Evolutionary conservation across 306 rosid species (phyloP), one percentile per base, ranked within the genome.

Genomic region (Fragaria nilgerrensis): DNA sequence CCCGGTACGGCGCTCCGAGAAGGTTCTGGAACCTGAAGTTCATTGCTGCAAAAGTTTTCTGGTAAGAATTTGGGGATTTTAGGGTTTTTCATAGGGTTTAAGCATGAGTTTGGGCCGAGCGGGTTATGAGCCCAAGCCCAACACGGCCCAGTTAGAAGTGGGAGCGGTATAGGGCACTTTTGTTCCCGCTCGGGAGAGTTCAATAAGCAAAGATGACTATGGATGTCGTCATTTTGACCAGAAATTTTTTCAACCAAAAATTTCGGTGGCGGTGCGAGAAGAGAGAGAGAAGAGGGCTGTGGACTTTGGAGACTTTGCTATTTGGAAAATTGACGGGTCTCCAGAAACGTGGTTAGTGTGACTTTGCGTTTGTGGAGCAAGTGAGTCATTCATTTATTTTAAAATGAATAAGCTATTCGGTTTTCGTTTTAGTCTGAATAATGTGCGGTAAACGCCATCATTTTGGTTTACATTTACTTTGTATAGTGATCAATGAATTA

Each of bases 1-100:
- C 98, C 75, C 98, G 78, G 88, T 92, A 94, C 3, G 99, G 99
- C 36, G 97, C 97, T 68, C 99, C 97, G 1, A 95, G 89, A 19
- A 95, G 97, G 68, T 95, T 95, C 63, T 90, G 96, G 84, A 95
- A 92, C 77, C 92, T 72, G 90, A 82, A 95, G 78, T 95, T 92
- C 99, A 32, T 32, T 32, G 36, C 36, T 32, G 36, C 36, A 3
- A 3, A 32, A 32, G 36, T 32, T 32, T 32, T 32, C 34, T 3
- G 4, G 34, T 32, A 3, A 32, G 34, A 32, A 32, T 32, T 12
- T 25, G 7, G 3, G 39, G 16, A 61, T 12, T 12, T 23, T 27
- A 27, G 37, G 67, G 66, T 27, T 61, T 61, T 19, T 53, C 25
- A 53, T 1, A 63, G 43, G 68, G 45, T 64, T 64, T 64, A 2